phyloP scores from a whole-genome alignment of 805 yeast genomes.

The Wickerhamiella kurtzmanii region DNA sequence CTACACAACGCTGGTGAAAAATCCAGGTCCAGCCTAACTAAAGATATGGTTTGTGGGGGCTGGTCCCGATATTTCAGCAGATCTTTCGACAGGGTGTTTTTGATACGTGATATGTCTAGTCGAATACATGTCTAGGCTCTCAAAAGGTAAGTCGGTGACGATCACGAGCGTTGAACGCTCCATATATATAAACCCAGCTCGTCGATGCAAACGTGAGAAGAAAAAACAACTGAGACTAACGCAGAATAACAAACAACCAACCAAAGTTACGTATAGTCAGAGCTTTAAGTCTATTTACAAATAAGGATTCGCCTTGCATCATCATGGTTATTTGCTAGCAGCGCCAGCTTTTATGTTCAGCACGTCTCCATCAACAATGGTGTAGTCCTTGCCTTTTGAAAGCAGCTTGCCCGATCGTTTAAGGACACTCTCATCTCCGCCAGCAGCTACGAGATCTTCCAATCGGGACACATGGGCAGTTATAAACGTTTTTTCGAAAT shows the following conservation, averaged over 20 bases:
- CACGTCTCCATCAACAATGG: slow-evolving; percentile 76
- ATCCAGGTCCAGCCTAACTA: too few species aligned
- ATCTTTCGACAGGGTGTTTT: too few species aligned
- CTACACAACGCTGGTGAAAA: not conserved
- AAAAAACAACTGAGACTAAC: slow-evolving; percentile 20
- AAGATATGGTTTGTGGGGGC: too few species aligned
- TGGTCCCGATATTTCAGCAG: too few species aligned
- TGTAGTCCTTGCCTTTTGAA: slow-evolving; percentile 64
- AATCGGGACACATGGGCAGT: slow-evolving; percentile 63
- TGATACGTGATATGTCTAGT: too few species aligned
- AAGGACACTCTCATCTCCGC: slow-evolving; percentile 40
- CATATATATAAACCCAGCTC: slow-evolving; percentile 26
- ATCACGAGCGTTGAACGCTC: slow-evolving; percentile 10
- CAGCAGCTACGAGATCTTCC: slow-evolving; percentile 38
- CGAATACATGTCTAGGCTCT: not conserved
- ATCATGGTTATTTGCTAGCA: slow-evolving; percentile 5
- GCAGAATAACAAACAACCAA: not conserved
- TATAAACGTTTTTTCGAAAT: slow-evolving; percentile 66
- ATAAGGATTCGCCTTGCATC: not conserved
- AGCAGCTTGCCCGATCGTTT: slow-evolving; percentile 46
- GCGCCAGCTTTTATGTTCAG: slow-evolving; percentile 44
- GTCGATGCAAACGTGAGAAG: slow-evolving; percentile 24
- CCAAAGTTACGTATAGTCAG: not conserved
- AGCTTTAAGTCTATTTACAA: not conserved
- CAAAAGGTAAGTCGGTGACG: slow-evolving; percentile 20